Evolutionary conservation across 331 rosid genomes (phyloP).

Genomic region (Rosa hybrid): DNA sequence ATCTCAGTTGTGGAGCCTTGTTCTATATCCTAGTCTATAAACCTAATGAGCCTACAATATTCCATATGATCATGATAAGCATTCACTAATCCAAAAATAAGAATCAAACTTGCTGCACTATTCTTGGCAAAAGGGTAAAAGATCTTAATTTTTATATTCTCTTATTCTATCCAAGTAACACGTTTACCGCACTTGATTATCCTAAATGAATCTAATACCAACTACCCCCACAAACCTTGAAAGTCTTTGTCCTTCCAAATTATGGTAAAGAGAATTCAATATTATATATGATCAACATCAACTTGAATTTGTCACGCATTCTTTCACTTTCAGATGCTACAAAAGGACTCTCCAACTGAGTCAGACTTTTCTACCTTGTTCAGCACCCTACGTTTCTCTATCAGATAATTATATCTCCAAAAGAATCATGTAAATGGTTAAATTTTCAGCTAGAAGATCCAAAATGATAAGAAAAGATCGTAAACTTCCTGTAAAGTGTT

Average conservation of each 20-base stretch:
- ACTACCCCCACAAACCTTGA: neutral
- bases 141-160: neutral
- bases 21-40: neutral
- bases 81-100: neutral
- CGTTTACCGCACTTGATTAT: slow-evolving; percentile 1
- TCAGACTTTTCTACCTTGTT: neutral
- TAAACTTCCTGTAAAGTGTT: neutral
- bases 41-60: neutral
- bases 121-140: neutral
- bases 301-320: slow-evolving; percentile 9
- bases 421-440: neutral
- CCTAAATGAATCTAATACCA: neutral
- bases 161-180: neutral
- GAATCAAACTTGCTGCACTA: neutral
- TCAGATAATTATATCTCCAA: neutral
- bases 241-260: neutral
- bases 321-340: neutral
- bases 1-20: neutral
- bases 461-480: neutral
- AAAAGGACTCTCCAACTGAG: neutral
- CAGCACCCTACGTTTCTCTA: neutral
- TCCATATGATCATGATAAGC: neutral
- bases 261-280: no score
- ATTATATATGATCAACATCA: slow-evolving; percentile 2
- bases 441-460: neutral